Base-by-base conservation (phyloP, 148 eudicot genomes). In the Silene latifolia region DNA sequence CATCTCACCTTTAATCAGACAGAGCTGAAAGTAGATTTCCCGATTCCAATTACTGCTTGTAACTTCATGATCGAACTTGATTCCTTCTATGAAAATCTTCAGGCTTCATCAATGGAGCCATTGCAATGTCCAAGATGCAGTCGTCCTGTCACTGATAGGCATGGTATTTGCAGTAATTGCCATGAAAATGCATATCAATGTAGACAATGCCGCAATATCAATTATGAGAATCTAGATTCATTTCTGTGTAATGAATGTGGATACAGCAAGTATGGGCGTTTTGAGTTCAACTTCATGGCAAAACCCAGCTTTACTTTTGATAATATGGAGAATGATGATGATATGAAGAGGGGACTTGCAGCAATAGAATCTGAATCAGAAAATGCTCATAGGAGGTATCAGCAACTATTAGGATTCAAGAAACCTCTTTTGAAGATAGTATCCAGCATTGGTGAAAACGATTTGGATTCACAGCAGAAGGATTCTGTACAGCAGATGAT, bases 401-500 rank as follows among this genome's bases (percentile, higher is more conserved):
- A 96, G 79, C 99, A 96, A 79, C 91, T 96, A 72, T 82, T 96
- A 80, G 98, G 98, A 27, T 96, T 96, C 84, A 96, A 96, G 78
- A 96, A 96, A 82, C 99, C 98, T 54, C 83, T 96, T 80, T 90
- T 96, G 70, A 96, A 96, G 88, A 96, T 96, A 83, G 99, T 96
- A 10, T 90, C 98, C 76, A 96, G 99, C 83, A 87, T 96, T 71
- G 98, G 99, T 29, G 99, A 96, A 82, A 96, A 89, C 79, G 99
- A 96, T 65, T 92, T 96, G 86, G 99, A 96, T 79, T 90, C 99
- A 9, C 99, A 96, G 77, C 99, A 96, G 82, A 96, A 96, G 85
- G 99, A 96, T 83, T 92, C 99, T 42, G 98, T 96, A 74, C 99
- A 96, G 85, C 99, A 96, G 83, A 96, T 96, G 99, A 96, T 96